A percentile compares a stretch with the other conserved stretches of the same genome.
Conservation (phyloP, 1,139 yeast genomes). For the Candida sanyaensis region DNA sequence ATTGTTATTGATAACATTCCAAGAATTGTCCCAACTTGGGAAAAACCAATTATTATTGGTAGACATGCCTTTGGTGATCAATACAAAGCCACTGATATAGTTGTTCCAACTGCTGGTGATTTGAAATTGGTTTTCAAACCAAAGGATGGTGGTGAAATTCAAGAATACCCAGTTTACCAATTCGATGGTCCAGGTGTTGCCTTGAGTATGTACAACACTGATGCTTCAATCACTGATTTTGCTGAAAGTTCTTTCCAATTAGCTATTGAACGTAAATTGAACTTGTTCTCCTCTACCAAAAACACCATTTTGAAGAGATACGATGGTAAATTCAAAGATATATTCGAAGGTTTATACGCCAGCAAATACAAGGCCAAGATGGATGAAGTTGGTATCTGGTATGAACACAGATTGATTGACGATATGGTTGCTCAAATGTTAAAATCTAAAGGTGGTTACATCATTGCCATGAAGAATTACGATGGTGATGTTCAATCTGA, state of each 20-base stretch:
- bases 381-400: constrained; percentile 82
- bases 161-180: constrained; percentile 65
- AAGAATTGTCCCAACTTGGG: constrained; percentile 90
- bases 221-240: constrained; percentile 83
- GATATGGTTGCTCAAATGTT: constrained; percentile 99
- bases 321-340: constrained; percentile 94
- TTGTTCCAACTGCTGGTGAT: constrained; percentile 77
- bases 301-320: constrained; percentile 91
- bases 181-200: constrained; percentile 84
- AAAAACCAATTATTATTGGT: constrained; percentile 91
- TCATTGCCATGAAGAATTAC: constrained; percentile 94
- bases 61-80: constrained; percentile 98
- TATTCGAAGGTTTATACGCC: constrained; percentile 81
- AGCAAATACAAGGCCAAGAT: constrained; percentile 66
- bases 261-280: constrained; percentile 76
- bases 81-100: constrained; percentile 87
- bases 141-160: constrained; percentile 58
- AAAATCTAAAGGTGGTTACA: constrained; percentile 91
- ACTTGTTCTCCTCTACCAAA: constrained; percentile 85
- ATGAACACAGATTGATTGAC: constrained; percentile 93
- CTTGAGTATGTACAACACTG: constrained; percentile 93
- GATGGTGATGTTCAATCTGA: constrained; percentile 98
- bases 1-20: constrained; percentile 90
- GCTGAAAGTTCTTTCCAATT: constrained; percentile 91
- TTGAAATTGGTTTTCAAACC: constrained; percentile 81